Conservation (phyloP, 495 filamentous ascomycete genomes). For the Penicillium maclennaniae region DNA sequence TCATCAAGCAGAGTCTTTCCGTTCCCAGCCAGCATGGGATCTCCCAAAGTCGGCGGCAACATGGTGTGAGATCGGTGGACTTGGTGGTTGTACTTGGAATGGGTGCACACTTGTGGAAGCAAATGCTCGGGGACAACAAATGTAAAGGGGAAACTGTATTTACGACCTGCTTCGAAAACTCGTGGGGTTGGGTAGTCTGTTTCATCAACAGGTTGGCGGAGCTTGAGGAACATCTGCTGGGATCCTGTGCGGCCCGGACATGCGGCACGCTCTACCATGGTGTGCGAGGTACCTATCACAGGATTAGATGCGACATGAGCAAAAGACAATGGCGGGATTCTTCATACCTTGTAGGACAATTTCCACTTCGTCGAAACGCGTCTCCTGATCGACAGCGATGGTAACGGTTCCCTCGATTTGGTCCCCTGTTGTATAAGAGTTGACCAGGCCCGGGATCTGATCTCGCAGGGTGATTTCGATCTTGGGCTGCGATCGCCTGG, state of each 20-base stretch:
- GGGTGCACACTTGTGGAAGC: conserved; percentile 57
- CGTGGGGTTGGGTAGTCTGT: conserved; percentile 65
- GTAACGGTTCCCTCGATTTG: conserved; percentile 54
- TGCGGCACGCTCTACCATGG: conserved; percentile 49
- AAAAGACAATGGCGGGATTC: conserved; percentile 8
- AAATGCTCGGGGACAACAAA: conserved; percentile 81
- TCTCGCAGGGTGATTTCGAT: conserved; percentile 32
- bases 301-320: conserved; percentile 3
- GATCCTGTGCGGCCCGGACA: conserved; percentile 50
- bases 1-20: conserved; percentile 64
- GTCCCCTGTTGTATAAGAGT: conserved; percentile 57
- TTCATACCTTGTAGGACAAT: conserved; percentile 77
- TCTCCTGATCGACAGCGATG: conserved; percentile 60
- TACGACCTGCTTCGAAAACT: conserved; percentile 60
- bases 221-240: conserved; percentile 67
- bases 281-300: conserved; percentile 42
- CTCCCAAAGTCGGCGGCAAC: conserved; percentile 78
- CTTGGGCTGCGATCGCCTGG: conserved; percentile 29
- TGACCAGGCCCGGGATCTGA: conserved; percentile 38
- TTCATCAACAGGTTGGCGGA: conserved; percentile 74
- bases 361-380: conserved; percentile 72
- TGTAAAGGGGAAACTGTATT: conserved; percentile 75
- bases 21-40: conserved; percentile 52
- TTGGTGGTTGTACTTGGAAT: conserved; percentile 50
- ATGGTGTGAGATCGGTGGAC: conserved; percentile 69